A percentile compares a stretch with the other conserved stretches of the same genome.
Evolutionary conservation across 2,329 filamentous ascomycete species (phyloP).

Genomic region (Talaromyces sp.): DNA sequence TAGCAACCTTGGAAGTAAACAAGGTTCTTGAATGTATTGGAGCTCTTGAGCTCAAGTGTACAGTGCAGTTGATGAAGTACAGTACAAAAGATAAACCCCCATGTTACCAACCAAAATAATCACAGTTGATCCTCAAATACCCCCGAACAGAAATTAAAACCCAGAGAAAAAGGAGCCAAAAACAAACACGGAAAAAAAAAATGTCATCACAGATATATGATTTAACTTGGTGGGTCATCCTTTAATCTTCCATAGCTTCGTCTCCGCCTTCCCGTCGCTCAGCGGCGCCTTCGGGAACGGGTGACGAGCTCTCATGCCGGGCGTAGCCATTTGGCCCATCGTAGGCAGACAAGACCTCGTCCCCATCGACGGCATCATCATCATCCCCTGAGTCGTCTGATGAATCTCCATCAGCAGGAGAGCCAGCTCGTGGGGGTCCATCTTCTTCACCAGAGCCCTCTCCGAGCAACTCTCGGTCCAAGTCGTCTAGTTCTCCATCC

Average conservation of each 20-base stretch:
- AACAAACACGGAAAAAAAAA: slow-evolving; percentile 9
- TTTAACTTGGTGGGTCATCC: background rate
- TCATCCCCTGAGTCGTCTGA: slow-evolving; percentile 40
- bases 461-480: slow-evolving; percentile 42
- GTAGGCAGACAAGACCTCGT: slow-evolving; percentile 37
- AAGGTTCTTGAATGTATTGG: slow-evolving; percentile 1
- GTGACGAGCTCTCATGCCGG: slow-evolving; percentile 37
- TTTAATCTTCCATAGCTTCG: slow-evolving; percentile 34
- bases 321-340: slow-evolving; percentile 37
- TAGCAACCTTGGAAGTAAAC: too few species aligned
- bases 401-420: slow-evolving; percentile 30
- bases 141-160: background rate
- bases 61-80: slow-evolving; percentile 1
- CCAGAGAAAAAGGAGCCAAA: background rate
- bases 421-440: slow-evolving; percentile 22
- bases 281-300: slow-evolving; percentile 20
- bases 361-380: slow-evolving; percentile 30
- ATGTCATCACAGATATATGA: slow-evolving; percentile 15
- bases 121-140: slow-evolving; percentile 2
- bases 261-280: slow-evolving; percentile 28
- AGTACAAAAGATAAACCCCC: background rate
- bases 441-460: slow-evolving; percentile 43
- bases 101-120: slow-evolving; percentile 5
- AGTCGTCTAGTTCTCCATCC: slow-evolving; percentile 41
- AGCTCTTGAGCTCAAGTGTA: background rate